Percentiles rank a stretch among this genome's conserved stretches.
Conservation (phyloP, 2,329 filamentous ascomycete species). For the Fonsecaea monophora region DNA sequence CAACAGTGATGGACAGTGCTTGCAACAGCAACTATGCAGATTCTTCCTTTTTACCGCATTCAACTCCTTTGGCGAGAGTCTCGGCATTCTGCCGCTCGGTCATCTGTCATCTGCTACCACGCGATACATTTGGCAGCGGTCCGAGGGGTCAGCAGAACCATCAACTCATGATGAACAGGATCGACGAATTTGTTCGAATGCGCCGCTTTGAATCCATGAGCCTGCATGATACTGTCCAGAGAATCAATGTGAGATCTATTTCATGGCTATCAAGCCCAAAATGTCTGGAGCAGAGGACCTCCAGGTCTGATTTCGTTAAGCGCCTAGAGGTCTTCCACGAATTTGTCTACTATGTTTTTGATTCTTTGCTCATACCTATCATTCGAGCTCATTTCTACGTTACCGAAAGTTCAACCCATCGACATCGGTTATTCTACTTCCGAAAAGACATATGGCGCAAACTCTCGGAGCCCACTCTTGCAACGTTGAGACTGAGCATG, state of each 20-base stretch:
- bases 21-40: slow-evolving; percentile 15
- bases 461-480: slow-evolving; percentile 75
- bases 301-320: slow-evolving; percentile 75
- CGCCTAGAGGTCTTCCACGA: slow-evolving; percentile 80
- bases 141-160: slow-evolving; percentile 66
- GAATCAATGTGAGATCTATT: slow-evolving; percentile 73
- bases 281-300: slow-evolving; percentile 61
- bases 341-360: slow-evolving; percentile 89
- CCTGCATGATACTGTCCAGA: slow-evolving; percentile 78
- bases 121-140: slow-evolving; percentile 73
- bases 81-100: slow-evolving; percentile 87
- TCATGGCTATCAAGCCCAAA: slow-evolving; percentile 72
- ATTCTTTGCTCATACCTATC: slow-evolving; percentile 87
- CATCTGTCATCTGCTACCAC: slow-evolving; percentile 74
- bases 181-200: slow-evolving; percentile 79
- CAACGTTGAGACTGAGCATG: slow-evolving; percentile 71
- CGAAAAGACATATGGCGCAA: slow-evolving; percentile 89
- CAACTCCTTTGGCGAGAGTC: slow-evolving; percentile 71
- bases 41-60: slow-evolving; percentile 44
- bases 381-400: slow-evolving; percentile 90
- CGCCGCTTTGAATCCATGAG: slow-evolving; percentile 81
- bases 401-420: slow-evolving; percentile 83
- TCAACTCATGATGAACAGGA: slow-evolving; percentile 64
- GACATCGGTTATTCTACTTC: slow-evolving; percentile 88
- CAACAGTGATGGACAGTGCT: too few relatives aligned